These are phyloP conservation scores for Plantago rigida DNA, from an alignment of 305 asterid species.

Conservation along the genomic window DNA sequence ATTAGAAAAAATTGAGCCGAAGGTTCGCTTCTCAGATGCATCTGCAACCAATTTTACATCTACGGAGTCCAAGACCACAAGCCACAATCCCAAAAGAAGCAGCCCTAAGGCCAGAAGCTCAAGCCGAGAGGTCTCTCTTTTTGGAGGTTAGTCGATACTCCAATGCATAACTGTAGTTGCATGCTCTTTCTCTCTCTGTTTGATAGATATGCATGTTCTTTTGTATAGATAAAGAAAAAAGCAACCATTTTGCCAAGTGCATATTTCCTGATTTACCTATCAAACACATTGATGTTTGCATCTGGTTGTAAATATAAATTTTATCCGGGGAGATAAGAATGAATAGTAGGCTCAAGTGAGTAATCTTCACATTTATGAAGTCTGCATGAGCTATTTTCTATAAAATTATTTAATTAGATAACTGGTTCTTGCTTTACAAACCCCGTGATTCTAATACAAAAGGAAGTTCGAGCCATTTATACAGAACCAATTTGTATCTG, in stretches of 20 bases:
- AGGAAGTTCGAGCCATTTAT: not conserved
- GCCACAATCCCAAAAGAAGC: slow-evolving; percentile 57
- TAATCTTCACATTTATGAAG: no score
- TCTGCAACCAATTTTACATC: slow-evolving; percentile 47
- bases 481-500: not conserved
- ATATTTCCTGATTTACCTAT: no score
- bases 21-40: slow-evolving; percentile 63
- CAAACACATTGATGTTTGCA: no score
- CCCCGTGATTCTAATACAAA: not conserved
- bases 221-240: no score
- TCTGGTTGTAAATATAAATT: no score
- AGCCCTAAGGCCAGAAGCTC: slow-evolving; percentile 83
- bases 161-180: not conserved
- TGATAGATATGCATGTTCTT: not conserved
- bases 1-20: slow-evolving; percentile 87
- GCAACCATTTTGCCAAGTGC: no score
- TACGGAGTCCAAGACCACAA: slow-evolving; percentile 50
- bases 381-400: no score
- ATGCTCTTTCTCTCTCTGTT: not conserved
- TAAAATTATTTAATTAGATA: no score
- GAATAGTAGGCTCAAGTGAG: no score
- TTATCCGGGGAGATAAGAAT: no score
- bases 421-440: no score
- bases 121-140: slow-evolving; percentile 70
- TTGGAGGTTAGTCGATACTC: slow-evolving; percentile 69